Percentiles rank a stretch among this genome's conserved stretches.
Evolutionary conservation across 768 basidiomycete genomes (phyloP).

Genomic region (Suillus occidentalis): DNA sequence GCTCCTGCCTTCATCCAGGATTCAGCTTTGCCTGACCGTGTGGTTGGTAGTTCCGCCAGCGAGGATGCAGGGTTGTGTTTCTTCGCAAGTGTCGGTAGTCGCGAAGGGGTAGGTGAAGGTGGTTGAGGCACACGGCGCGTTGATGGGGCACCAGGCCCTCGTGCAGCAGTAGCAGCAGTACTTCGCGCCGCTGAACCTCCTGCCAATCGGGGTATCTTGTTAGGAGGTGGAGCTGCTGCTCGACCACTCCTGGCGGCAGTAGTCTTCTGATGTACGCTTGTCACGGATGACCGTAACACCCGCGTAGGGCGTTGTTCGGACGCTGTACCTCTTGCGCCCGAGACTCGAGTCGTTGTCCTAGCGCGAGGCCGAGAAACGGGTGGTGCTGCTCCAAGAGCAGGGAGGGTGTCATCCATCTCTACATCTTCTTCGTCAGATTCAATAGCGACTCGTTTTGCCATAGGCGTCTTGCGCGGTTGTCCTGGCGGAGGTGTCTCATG

Average conservation of each 20-base stretch:
- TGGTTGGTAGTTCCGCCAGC: constrained; percentile 50
- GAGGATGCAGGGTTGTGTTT: constrained; percentile 43
- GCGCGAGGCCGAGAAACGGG: constrained; percentile 33
- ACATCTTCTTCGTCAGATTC: constrained; percentile 62
- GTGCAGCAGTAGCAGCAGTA: constrained; percentile 39
- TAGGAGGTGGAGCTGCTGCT: constrained; percentile 50
- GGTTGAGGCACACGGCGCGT: constrained; percentile 40
- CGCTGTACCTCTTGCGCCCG: constrained; percentile 51
- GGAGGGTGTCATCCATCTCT: constrained; percentile 62
- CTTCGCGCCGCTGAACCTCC: constrained; percentile 51
- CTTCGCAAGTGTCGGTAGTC: constrained; percentile 72
- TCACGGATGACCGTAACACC: constrained; percentile 68
- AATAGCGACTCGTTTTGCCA: constrained; percentile 64
- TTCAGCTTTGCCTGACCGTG: constrained; percentile 43
- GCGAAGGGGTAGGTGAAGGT: constrained; percentile 70
- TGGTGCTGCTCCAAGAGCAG: constrained; percentile 56
- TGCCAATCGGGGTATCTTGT: constrained; percentile 70
- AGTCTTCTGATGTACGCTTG: constrained; percentile 54
- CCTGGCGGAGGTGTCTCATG: constrained; percentile 74
- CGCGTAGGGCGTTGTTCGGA: constrained; percentile 76
- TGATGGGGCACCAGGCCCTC: constrained; percentile 30
- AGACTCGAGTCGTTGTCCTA: constrained; percentile 39
- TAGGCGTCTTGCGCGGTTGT: constrained; percentile 87
- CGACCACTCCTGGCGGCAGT: constrained; percentile 38
- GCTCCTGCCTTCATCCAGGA: constrained; percentile 80